A percentile compares a stretch with the other conserved stretches of the same genome.
These are phyloP conservation scores for Pseudogymnoascus sp. DNA, from an alignment of 2,329 filamentous ascomycete genomes.

Conservation along the genomic window DNA sequence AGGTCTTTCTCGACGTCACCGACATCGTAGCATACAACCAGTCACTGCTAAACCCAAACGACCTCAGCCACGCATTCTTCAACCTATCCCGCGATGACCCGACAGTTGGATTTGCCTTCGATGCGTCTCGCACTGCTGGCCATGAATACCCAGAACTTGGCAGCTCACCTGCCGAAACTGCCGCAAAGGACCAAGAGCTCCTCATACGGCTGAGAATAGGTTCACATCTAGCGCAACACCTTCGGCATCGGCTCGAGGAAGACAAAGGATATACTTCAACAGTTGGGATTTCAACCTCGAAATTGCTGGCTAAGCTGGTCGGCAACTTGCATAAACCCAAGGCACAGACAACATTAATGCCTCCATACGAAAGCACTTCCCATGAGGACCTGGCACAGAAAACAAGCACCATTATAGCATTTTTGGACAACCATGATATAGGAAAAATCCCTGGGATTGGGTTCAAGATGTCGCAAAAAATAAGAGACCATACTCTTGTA, in stretches of 20 bases:
- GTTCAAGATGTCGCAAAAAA: conserved; percentile 61
- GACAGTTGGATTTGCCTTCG: conserved; percentile 69
- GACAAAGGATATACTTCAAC: conserved; percentile 79
- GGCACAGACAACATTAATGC: conserved; percentile 74
- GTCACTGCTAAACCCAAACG: conserved; percentile 56
- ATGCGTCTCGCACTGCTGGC: conserved; percentile 61
- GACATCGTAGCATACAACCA: conserved; percentile 80
- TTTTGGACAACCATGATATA: conserved; percentile 68
- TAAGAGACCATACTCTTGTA: conserved; percentile 52
- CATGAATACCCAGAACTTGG: conserved; percentile 26
- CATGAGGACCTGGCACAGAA: conserved; percentile 22
- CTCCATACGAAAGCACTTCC: conserved; percentile 39
- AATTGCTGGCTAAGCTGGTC: conserved; percentile 75
- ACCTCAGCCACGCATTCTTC: conserved; percentile 66
- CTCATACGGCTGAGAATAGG: conserved; percentile 57
- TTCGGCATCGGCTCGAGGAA: conserved; percentile 64
- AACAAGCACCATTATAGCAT: conserved; percentile 31
- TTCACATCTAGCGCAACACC: conserved; percentile 68
- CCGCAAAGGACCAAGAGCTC: conserved; percentile 17
- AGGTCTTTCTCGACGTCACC: conserved; percentile 66
- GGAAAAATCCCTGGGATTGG: conserved; percentile 81
- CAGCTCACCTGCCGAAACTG: background rate
- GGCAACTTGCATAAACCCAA: conserved; percentile 80
- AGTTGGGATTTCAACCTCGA: conserved; percentile 80
- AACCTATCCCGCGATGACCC: conserved; percentile 64